Evolutionary conservation across 805 yeast genomes (phyloP), one percentile per base, ranked within the genome.

Genomic region (Zygosaccharomyces siamensis): DNA sequence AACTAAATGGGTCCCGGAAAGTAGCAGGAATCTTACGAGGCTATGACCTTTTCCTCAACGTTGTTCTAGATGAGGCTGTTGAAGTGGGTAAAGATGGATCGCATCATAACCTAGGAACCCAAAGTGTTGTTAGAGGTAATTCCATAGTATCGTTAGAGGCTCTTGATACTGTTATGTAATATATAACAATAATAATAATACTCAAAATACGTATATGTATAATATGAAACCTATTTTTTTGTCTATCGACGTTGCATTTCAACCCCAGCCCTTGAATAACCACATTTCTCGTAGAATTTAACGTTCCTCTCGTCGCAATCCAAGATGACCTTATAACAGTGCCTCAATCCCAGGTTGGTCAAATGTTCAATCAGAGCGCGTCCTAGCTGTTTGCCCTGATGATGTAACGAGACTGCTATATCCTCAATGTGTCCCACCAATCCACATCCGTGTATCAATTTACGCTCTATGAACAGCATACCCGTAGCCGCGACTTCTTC

Each of bases 401-500:
- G 86, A 16, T 74, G 69, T 27, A 66, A 63, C 16, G 81, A 74
- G 3, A 92, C 95, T 0, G 97, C 84, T 52, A 92, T 92, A 64
- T 92, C 99, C 62, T 92, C 99, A 54, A 92, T 85, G 69, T 92
- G 98, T 1, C 98, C 98, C 4, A 88, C 95, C 45, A 76, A 67
- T 0, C 96, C 95, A 64, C 93, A 81, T 35, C 72, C 79, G 68
- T 92, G 99, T 53, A 93, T 89, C 53, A 84, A 69, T 66, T 92
- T 92, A 43, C 76, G 76, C 66, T 92, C 99, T 6, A 93, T 72
- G 8, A 93, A 60, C 11, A 92, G 69, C 64, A 85, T 81, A 0
- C 98, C 98, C 0, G 89, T 80, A 3, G 95, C 97, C 0, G 87
- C 95, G 8, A 89, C 79, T 4, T 58, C 58, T 2, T 65, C 55